phyloP scores from a whole-genome alignment of 805 yeast genomes.

The Naumovozyma baii region DNA sequence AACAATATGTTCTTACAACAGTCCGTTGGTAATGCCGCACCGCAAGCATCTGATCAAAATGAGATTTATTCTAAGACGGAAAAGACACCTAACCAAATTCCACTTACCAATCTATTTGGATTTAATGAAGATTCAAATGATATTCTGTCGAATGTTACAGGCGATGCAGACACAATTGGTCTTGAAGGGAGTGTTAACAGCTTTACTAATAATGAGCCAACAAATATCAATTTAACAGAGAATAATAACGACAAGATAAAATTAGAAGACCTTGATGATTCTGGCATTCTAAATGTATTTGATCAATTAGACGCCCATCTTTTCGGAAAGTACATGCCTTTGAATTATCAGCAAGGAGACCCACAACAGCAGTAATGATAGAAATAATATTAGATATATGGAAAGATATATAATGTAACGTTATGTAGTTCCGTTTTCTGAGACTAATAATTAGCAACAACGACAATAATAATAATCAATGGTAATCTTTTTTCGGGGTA shows the following conservation, averaged over 20 bases:
- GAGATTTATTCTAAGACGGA: not conserved
- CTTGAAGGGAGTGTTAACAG: not conserved
- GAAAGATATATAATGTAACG: not conserved
- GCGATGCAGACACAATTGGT: not conserved
- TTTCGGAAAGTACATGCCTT: constrained; percentile 52
- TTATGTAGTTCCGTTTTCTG: not conserved
- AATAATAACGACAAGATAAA: not conserved
- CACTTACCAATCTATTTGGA: not conserved
- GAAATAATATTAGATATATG: not conserved
- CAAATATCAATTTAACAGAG: not conserved
- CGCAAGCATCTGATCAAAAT: not conserved
- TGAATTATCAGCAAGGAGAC: not conserved
- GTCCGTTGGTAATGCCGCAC: not conserved
- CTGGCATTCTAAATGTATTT: constrained; percentile 66
- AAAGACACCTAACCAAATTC: not conserved
- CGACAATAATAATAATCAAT: too few relatives aligned
- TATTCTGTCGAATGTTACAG: not conserved
- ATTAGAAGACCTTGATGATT: not conserved
- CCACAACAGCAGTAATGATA: not conserved
- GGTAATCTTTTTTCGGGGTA: too few relatives aligned
- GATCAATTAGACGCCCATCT: constrained; percentile 78
- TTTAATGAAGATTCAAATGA: not conserved
- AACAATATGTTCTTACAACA: not conserved
- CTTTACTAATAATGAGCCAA: not conserved
- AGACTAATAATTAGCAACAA: not conserved